These are phyloP conservation scores for Cadophora malorum DNA, from an alignment of 2,329 filamentous ascomycete species.

Conservation along the genomic window DNA sequence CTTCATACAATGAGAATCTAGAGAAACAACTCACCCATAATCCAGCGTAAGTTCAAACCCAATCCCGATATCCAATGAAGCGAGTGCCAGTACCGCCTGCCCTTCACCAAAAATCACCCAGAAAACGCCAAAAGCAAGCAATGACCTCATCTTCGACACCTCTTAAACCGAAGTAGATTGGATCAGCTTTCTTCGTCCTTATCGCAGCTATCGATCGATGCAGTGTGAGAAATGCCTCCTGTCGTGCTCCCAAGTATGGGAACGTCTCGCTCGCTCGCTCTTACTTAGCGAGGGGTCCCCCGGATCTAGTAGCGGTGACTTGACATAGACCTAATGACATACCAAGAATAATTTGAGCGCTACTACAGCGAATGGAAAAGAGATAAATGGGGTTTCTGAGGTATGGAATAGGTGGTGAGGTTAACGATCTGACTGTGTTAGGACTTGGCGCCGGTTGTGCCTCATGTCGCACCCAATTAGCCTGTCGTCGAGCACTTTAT, in stretches of 20 bases:
- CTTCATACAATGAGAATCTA: too few relatives aligned
- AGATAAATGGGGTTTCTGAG: too few relatives aligned
- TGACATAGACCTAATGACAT: too few relatives aligned
- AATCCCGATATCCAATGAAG: neutral
- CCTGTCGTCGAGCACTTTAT: neutral
- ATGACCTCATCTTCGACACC: neutral
- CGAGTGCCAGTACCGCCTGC: neutral
- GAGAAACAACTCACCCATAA: neutral
- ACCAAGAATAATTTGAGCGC: too few relatives aligned
- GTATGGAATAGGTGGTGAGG: neutral
- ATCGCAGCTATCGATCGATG: neutral
- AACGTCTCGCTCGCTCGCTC: neutral
- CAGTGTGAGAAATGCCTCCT: neutral
- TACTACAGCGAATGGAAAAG: too few relatives aligned
- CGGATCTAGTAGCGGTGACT: neutral
- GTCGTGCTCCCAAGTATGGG: neutral
- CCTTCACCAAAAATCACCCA: neutral
- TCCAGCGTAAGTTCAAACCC: slow-evolving; percentile 11
- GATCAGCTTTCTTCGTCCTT: neutral
- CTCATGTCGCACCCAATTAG: slow-evolving; percentile 4
- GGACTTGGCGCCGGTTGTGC: slow-evolving; percentile 4
- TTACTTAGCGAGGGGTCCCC: neutral
- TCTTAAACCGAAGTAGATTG: neutral
- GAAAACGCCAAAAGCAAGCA: neutral
- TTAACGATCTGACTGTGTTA: slow-evolving; percentile 1